Conservation (phyloP, 768 basidiomycete species). For the Suillus paluster region DNA sequence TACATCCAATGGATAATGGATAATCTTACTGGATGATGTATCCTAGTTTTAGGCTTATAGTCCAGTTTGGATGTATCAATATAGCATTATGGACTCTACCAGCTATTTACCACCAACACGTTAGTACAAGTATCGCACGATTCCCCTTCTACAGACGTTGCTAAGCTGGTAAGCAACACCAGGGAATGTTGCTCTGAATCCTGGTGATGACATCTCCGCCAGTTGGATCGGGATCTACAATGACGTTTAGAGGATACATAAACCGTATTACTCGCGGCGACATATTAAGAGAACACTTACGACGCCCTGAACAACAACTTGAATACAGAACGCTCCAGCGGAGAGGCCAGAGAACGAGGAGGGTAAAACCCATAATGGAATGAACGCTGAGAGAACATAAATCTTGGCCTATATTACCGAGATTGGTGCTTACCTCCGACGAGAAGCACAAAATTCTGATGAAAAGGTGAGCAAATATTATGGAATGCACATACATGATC, state of each 20-base stretch:
- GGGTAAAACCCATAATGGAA: constrained; percentile 88
- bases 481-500: constrained; percentile 47
- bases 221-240: constrained; percentile 73
- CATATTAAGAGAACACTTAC: constrained; percentile 45
- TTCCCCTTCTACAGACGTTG: constrained; percentile 44
- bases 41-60: too few species aligned
- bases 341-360: constrained; percentile 65
- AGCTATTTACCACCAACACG: constrained; percentile 37
- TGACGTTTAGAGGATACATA: neutral
- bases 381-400: constrained; percentile 44
- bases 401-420: constrained; percentile 1
- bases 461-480: neutral
- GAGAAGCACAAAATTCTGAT: constrained; percentile 53
- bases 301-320: constrained; percentile 88
- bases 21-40: too few species aligned
- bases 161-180: constrained; percentile 87
- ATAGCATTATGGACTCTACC: too few species aligned
- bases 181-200: constrained; percentile 87
- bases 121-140: neutral
- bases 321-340: constrained; percentile 86
- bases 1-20: too few species aligned
- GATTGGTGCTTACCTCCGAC: constrained; percentile 43
- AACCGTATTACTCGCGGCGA: neutral
- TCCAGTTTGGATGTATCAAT: too few species aligned
- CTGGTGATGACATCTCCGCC: constrained; percentile 84